Conservation (phyloP, 176 grass and related monocot genomes). For the Phyllostachys edulis region DNA sequence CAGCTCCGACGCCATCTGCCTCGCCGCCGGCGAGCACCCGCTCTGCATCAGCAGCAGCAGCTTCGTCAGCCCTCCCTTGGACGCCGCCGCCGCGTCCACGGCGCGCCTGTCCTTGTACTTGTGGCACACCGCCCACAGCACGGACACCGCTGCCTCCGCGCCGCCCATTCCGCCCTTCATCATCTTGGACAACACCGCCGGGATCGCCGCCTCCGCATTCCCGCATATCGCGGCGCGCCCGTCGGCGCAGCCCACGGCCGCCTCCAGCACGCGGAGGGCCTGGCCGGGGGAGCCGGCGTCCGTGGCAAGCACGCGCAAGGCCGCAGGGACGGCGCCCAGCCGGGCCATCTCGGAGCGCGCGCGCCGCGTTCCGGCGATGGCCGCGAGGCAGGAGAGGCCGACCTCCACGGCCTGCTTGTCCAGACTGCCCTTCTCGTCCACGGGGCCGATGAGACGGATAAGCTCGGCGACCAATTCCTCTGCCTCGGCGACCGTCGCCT, state of each 20-base stretch:
- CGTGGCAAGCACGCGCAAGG: conserved; percentile 32
- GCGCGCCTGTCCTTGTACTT: conserved; percentile 60
- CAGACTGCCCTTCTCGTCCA: conserved; percentile 32
- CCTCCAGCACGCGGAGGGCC: conserved; percentile 57
- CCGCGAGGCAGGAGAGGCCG: conserved; percentile 48
- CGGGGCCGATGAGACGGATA: conserved; percentile 53
- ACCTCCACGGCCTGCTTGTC: conserved; percentile 41
- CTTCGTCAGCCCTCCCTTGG: conserved; percentile 51
- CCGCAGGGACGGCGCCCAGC: conserved; percentile 41
- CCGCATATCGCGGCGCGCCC: conserved; percentile 70
- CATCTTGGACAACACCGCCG: conserved; percentile 51
- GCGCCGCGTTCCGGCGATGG: conserved; percentile 34
- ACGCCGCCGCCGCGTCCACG: conserved; percentile 45
- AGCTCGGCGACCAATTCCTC: conserved; percentile 44
- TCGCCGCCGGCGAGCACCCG: conserved; percentile 53
- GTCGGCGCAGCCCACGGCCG: conserved; percentile 47
- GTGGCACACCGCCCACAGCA: conserved; percentile 77
- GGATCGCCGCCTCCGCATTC: conserved; percentile 27
- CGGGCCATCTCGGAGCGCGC: conserved; percentile 40
- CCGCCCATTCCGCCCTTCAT: conserved; percentile 62
- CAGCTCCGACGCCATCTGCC: conserved; percentile 70
- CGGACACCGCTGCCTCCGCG: conserved; percentile 68
- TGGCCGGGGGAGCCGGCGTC: conserved; percentile 6
- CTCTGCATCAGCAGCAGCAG: conserved; percentile 85
- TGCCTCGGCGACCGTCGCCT: conserved; percentile 24